These are phyloP conservation scores for Monascus ruber DNA, from an alignment of 2,329 filamentous ascomycete genomes.

Conservation along the genomic window DNA sequence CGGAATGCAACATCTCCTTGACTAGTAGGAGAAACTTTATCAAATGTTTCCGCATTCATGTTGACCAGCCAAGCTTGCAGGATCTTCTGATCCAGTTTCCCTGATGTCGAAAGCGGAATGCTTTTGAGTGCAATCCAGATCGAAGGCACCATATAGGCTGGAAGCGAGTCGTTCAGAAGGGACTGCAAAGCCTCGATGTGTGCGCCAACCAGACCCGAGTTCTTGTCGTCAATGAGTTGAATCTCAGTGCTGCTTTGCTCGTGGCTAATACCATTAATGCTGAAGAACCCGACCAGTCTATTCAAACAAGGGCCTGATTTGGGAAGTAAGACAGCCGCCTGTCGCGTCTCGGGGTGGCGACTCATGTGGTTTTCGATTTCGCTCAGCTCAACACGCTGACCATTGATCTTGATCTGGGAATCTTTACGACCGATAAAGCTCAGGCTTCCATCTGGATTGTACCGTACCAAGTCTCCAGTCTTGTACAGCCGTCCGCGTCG, in stretches of 20 bases:
- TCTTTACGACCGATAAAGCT: conserved; percentile 4
- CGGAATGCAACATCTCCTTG: too few species aligned
- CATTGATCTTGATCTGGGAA: background rate
- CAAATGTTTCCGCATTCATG: too few species aligned
- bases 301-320: background rate
- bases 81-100: conserved; percentile 26
- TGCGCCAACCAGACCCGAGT: background rate
- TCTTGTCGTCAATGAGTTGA: background rate
- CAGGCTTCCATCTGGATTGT: conserved; percentile 4
- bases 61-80: too few species aligned
- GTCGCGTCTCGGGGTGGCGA: too few species aligned
- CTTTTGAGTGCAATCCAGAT: conserved; percentile 20
- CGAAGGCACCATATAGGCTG: conserved; percentile 26
- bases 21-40: too few species aligned
- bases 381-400: background rate
- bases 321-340: background rate
- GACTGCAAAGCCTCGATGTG: too few species aligned
- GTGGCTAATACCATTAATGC: too few species aligned
- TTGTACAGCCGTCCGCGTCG: conserved; percentile 5
- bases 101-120: conserved; percentile 27
- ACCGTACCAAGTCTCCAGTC: conserved; percentile 9
- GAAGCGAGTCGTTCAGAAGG: conserved; percentile 8
- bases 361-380: background rate
- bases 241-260: too few species aligned
- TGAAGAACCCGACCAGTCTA: too few species aligned